phyloP scores from a whole-genome alignment of 164 flowering plant genomes.

The Nymphaea colorata region DNA sequence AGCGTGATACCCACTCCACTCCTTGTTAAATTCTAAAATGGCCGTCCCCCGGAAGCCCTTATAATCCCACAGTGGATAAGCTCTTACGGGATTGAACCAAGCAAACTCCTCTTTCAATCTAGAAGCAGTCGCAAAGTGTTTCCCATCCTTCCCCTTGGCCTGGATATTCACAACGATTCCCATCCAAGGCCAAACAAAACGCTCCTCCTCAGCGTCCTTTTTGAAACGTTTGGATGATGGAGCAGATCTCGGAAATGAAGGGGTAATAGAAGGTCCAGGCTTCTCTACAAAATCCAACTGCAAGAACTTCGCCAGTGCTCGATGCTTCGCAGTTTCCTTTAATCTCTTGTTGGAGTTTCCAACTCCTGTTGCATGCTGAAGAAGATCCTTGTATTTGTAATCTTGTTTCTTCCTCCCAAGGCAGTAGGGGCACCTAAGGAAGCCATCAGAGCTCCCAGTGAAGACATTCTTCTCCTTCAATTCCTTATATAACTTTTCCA shows the following conservation, averaged over 20 bases:
- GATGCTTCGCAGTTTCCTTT: conserved; percentile 64
- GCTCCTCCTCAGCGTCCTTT: background rate
- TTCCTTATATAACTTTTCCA: conserved; percentile 34
- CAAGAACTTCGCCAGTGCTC: conserved; percentile 56
- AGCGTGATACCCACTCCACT: conserved; percentile 10
- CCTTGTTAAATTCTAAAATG: conserved; percentile 10
- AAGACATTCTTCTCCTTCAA: conserved; percentile 40
- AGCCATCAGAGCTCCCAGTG: conserved; percentile 31
- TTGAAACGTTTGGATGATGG: background rate
- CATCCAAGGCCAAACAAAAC: conserved; percentile 13
- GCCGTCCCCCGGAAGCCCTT: conserved; percentile 10
- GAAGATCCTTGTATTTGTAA: conserved; percentile 47
- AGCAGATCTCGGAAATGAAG: background rate
- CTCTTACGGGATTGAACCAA: conserved; percentile 2
- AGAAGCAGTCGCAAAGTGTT: background rate
- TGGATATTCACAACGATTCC: conserved; percentile 11
- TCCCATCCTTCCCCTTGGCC: conserved; percentile 4
- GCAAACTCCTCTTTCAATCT: conserved; percentile 6
- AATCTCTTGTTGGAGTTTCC: conserved; percentile 50
- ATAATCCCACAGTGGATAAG: conserved; percentile 9
- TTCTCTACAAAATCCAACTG: conserved; percentile 25
- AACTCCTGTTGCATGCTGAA: conserved; percentile 78
- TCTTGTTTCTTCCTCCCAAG: conserved; percentile 49
- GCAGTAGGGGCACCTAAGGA: conserved; percentile 68
- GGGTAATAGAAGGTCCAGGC: background rate